phyloP scores from a whole-genome alignment of 768 basidiomycete species.

The Termitomyces heimii region DNA sequence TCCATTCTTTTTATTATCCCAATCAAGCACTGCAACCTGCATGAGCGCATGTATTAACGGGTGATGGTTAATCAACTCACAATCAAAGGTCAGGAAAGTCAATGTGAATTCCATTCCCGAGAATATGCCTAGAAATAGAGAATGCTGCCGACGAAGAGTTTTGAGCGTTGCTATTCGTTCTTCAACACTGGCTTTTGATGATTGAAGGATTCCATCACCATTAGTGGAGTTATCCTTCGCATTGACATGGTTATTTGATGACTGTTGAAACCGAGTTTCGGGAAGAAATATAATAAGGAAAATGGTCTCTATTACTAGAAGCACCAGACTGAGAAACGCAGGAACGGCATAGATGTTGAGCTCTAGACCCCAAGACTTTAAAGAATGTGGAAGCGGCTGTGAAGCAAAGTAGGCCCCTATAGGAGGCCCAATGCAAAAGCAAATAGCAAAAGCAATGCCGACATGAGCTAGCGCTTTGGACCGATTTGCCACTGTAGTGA shows the following conservation, averaged over 20 bases:
- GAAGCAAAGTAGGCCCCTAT: constrained; percentile 96
- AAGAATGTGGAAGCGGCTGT: constrained; percentile 60
- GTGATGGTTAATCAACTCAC: constrained; percentile 38
- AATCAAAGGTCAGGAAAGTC: constrained; percentile 89
- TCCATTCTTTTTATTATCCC: constrained; percentile 87
- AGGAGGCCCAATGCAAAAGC: constrained; percentile 89
- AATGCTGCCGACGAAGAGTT: constrained; percentile 64
- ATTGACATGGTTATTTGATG: background rate
- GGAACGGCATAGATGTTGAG: constrained; percentile 90
- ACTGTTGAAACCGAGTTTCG: constrained; percentile 56
- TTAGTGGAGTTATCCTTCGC: background rate
- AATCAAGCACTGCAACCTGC: constrained; percentile 63
- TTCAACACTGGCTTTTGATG: constrained; percentile 28
- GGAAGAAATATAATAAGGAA: constrained; percentile 76
- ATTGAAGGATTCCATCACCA: constrained; percentile 19
- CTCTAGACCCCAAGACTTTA: constrained; percentile 50
- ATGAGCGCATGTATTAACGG: background rate
- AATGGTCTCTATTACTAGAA: constrained; percentile 73
- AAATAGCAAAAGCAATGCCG: constrained; percentile 94
- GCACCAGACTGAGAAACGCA: constrained; percentile 74
- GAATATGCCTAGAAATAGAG: constrained; percentile 84
- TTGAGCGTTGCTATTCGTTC: constrained; percentile 53
- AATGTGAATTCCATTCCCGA: constrained; percentile 96
- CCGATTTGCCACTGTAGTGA: constrained; percentile 74
- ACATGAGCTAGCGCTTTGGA: constrained; percentile 86